A percentile compares a stretch with the other conserved stretches of the same genome.
Conservation (phyloP, 1,139 yeast genomes). For the Candida buenavistaensis region DNA sequence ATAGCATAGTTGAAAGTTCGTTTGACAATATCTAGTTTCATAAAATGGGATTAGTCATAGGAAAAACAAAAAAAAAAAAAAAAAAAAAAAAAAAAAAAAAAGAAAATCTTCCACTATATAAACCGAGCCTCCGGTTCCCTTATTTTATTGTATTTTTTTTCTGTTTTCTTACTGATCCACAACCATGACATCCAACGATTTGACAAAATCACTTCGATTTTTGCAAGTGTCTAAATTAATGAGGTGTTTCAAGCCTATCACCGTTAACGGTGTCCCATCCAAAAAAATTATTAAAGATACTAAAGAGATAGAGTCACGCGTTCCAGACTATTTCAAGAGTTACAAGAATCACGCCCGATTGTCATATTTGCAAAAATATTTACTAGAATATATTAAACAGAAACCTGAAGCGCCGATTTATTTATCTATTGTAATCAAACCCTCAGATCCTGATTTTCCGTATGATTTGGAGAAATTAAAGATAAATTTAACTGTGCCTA, state of each 20-base stretch:
- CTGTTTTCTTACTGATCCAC: not conserved
- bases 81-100: not conserved
- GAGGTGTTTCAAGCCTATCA: conserved; percentile 28
- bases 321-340: conserved; percentile 11
- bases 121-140: not conserved
- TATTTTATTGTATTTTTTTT: not conserved
- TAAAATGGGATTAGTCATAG: not conserved
- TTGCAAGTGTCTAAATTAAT: conserved; percentile 29
- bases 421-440: conserved; percentile 40
- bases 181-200: conserved; percentile 11
- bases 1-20: conserved; percentile 20
- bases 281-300: conserved; percentile 19
- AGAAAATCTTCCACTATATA: not conserved
- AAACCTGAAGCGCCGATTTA: conserved; percentile 26
- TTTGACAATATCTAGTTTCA: conserved; percentile 15
- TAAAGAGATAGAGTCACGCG: conserved; percentile 12
- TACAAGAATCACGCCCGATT: conserved; percentile 14
- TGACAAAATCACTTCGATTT: conserved; percentile 19
- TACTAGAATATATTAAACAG: conserved; percentile 17
- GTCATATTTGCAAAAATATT: conserved; percentile 17
- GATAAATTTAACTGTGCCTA: conserved; percentile 56
- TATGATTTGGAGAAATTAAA: conserved; percentile 56
- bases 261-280: conserved; percentile 34
- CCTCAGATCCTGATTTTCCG: conserved; percentile 77
- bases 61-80: not conserved